phyloP scores from a whole-genome alignment of 768 basidiomycete genomes.

The Calocera cornea region DNA sequence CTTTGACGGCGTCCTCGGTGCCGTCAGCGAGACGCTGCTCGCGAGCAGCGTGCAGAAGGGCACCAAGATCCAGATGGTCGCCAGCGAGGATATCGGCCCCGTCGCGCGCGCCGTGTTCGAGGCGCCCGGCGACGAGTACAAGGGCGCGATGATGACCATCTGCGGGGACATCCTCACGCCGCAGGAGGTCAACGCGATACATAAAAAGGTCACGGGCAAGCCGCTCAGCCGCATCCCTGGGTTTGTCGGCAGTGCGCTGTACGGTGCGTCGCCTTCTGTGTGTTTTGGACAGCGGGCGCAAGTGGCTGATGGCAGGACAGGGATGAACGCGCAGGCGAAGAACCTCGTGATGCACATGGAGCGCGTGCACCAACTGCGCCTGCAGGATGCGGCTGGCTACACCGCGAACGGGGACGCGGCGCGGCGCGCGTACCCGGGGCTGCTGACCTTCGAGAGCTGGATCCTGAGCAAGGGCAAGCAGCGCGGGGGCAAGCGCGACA shows the following conservation, averaged over 20 bases:
- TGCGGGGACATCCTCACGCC: not conserved
- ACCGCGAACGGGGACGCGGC: slow-evolving; percentile 4
- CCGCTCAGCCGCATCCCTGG: not conserved
- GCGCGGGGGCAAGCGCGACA: not conserved
- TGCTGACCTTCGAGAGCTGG: not conserved
- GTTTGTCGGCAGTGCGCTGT: not conserved
- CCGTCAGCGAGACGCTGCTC: not conserved
- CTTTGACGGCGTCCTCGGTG: slow-evolving; percentile 28
- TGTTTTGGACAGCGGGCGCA: not conserved
- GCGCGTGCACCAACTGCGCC: slow-evolving; percentile 5
- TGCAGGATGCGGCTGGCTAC: not conserved
- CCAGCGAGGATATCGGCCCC: not conserved
- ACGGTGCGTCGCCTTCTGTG: not conserved
- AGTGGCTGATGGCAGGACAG: not conserved
- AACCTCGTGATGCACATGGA: slow-evolving; percentile 3
- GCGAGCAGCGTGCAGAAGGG: slow-evolving; percentile 5
- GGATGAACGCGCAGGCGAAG: not conserved
- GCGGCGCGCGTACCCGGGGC: not conserved
- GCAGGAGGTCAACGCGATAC: not conserved
- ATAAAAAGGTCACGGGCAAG: not conserved
- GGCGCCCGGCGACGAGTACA: not conserved
- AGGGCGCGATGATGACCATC: not conserved
- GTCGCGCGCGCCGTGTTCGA: not conserved
- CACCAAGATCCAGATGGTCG: slow-evolving; percentile 3
- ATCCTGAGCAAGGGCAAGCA: not conserved